These are phyloP conservation scores for Tremellales sp. DNA, from an alignment of 1,284 basidiomycete genomes.

Conservation along the genomic window DNA sequence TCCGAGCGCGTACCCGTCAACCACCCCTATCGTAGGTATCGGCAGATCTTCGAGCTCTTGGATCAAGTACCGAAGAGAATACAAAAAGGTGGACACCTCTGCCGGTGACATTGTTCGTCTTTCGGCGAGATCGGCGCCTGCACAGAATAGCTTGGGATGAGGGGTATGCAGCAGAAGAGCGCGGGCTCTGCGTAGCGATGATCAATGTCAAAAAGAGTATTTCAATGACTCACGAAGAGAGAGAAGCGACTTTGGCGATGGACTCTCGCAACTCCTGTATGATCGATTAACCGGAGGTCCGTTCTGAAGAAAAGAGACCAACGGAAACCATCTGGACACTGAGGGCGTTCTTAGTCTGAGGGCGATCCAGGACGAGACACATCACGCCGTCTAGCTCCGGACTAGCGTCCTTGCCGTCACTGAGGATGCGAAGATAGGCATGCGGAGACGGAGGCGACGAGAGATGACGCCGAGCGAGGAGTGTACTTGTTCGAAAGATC, in stretches of 20 bases:
- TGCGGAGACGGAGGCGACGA: no score
- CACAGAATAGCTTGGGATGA: constrained; percentile 74
- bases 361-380: constrained; percentile 63
- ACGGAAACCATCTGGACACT: constrained; percentile 69
- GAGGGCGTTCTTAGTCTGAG: constrained; percentile 84
- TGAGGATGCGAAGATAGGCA: constrained; percentile 28
- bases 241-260: constrained; percentile 56
- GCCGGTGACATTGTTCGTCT: constrained; percentile 70
- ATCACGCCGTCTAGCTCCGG: constrained; percentile 42
- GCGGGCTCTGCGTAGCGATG: constrained; percentile 56
- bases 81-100: constrained; percentile 75
- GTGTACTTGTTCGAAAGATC: no score
- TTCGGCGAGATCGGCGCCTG: constrained; percentile 86
- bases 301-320: constrained; percentile 10
- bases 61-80: constrained; percentile 68
- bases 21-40: constrained; percentile 84
- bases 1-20: constrained; percentile 88
- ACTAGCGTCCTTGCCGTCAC: background rate
- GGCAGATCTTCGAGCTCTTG: constrained; percentile 71
- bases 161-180: constrained; percentile 75
- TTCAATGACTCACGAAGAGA: background rate
- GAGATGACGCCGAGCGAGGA: no score
- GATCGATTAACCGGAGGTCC: constrained; percentile 4
- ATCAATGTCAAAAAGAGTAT: constrained; percentile 34
- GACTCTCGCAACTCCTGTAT: constrained; percentile 67